Evolutionary conservation across 768 basidiomycete species (phyloP).

Genomic region (Termitomyces sp.): DNA sequence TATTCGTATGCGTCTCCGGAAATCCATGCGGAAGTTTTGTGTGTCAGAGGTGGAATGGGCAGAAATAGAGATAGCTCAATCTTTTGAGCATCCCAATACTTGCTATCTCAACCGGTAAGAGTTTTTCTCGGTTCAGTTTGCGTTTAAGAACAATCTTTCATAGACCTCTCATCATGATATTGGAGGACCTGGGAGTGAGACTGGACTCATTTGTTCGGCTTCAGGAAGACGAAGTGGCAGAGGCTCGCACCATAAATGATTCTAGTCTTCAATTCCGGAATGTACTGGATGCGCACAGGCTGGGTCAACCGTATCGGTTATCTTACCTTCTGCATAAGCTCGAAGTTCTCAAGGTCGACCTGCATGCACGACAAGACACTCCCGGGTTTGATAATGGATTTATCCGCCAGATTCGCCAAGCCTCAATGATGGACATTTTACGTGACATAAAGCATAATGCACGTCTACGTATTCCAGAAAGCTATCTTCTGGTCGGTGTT

Average conservation of each 20-base stretch:
- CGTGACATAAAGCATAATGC: conserved; percentile 74
- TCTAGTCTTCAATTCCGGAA: conserved; percentile 40
- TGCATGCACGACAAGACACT: conserved; percentile 29
- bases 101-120: conserved; percentile 71
- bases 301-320: conserved; percentile 44
- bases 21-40: conserved; percentile 74
- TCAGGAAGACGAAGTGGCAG: conserved; percentile 52
- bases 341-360: conserved; percentile 39
- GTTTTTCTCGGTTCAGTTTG: background rate
- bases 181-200: conserved; percentile 70
- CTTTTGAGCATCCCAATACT: conserved; percentile 52
- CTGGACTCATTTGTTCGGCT: conserved; percentile 52
- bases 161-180: conserved; percentile 70
- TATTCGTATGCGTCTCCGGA: conserved; percentile 62
- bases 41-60: conserved; percentile 41
- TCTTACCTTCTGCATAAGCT: conserved; percentile 46
- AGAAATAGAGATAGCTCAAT: conserved; percentile 68
- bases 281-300: conserved; percentile 42
- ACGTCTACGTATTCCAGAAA: conserved; percentile 63
- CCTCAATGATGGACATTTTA: conserved; percentile 58
- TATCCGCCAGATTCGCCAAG: conserved; percentile 48
- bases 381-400: conserved; percentile 49
- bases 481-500: conserved; percentile 70
- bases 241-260: conserved; percentile 55
- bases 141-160: background rate